Conservation (phyloP, 2,329 filamentous ascomycete species). For the Diaporthe australafricana region DNA sequence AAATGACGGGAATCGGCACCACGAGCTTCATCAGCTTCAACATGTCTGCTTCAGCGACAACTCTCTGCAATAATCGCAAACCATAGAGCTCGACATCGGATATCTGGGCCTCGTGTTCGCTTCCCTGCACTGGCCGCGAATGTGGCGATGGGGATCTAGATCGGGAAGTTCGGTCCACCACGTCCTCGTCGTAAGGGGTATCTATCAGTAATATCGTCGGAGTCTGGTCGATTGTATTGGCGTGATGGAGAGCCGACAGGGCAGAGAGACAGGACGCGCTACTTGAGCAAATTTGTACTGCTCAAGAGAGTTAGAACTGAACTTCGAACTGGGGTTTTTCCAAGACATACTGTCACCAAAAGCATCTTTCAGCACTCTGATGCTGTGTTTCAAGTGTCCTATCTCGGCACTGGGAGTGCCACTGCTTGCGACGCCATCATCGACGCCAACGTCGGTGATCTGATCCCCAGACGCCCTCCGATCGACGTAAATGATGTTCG, state of each 20-base stretch:
- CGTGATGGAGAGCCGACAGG: conserved; percentile 64
- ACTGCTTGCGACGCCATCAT: conserved; percentile 40
- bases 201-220: conserved; percentile 70
- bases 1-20: conserved; percentile 66
- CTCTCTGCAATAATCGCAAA: conserved; percentile 64
- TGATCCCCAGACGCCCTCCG: conserved; percentile 60
- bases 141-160: conserved; percentile 60
- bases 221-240: conserved; percentile 62
- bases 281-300: conserved; percentile 67
- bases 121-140: conserved; percentile 49
- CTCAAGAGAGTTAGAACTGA: conserved; percentile 12
- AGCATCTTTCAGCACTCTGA: conserved; percentile 62
- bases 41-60: conserved; percentile 68
- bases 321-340: neutral
- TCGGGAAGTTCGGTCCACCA: conserved; percentile 49
- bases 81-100: conserved; percentile 65
- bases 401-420: conserved; percentile 48
- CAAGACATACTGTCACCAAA: conserved; percentile 64
- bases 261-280: conserved; percentile 65
- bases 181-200: conserved; percentile 62
- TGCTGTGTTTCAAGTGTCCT: conserved; percentile 56
- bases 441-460: conserved; percentile 44
- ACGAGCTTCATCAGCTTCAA: conserved; percentile 67
- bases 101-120: conserved; percentile 52
- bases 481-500: conserved; percentile 72